Percentiles rank a stretch among this genome's conserved stretches.
phyloP scores from a whole-genome alignment of 2,329 filamentous ascomycete genomes.

The Pseudogymnoascus sp. region DNA sequence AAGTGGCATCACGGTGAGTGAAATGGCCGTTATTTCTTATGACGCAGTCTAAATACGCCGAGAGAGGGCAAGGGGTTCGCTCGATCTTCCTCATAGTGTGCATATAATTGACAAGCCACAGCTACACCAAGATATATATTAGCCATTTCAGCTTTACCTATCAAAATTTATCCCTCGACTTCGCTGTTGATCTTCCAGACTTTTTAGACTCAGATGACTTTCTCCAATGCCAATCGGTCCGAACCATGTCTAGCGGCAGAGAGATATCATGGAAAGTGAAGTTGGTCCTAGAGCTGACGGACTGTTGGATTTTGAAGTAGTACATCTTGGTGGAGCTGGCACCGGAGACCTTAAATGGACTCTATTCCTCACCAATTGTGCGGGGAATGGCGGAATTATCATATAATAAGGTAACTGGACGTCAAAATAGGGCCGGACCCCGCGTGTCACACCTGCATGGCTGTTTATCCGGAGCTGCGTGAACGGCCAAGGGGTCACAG shows the following conservation, averaged over 20 bases:
- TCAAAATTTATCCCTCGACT: background rate
- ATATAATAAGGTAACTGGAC: background rate
- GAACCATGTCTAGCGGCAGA: background rate
- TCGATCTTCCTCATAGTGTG: background rate
- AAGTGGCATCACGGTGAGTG: background rate
- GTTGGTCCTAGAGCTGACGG: background rate
- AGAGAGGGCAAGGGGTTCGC: background rate
- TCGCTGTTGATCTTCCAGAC: background rate
- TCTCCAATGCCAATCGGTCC: background rate
- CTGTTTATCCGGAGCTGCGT: background rate
- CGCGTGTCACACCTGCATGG: background rate
- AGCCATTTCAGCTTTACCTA: background rate
- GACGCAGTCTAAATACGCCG: background rate
- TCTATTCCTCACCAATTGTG: background rate
- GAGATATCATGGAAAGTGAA: background rate
- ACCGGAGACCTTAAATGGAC: background rate
- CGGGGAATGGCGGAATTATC: conserved; percentile 1
- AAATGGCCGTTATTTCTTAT: background rate
- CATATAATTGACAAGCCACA: background rate
- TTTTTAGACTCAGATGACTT: background rate
- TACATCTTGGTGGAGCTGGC: background rate
- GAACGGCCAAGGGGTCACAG: background rate
- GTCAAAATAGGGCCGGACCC: conserved; percentile 1
- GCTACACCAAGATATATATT: background rate
- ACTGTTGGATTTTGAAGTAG: background rate